Conservation (phyloP, 257 asterid species). For the Perilla frutescens region DNA sequence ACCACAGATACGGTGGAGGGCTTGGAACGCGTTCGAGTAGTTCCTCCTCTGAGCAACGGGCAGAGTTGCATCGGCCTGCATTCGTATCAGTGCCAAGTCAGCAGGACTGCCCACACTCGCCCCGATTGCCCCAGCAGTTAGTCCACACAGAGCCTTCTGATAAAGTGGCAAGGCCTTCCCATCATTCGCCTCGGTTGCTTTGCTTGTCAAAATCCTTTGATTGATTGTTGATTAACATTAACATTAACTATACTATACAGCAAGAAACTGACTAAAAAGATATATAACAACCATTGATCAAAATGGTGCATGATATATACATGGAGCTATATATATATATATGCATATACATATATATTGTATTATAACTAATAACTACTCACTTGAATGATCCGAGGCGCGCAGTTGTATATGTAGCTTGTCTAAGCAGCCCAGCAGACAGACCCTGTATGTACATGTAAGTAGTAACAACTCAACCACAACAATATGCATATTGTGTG, state of each 20-base stretch:
- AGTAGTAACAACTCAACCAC: conserved; percentile 1
- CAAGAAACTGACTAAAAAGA: too few relatives aligned
- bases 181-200: conserved; percentile 91
- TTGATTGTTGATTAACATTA: not conserved
- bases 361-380: conserved; percentile 28
- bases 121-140: conserved; percentile 98
- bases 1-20: conserved; percentile 70
- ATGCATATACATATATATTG: too few relatives aligned
- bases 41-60: conserved; percentile 85
- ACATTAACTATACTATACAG: not conserved
- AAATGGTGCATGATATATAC: too few relatives aligned
- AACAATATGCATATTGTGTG: not conserved
- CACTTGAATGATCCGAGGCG: conserved; percentile 94
- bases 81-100: conserved; percentile 93
- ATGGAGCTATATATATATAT: too few relatives aligned
- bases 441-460: conserved; percentile 58
- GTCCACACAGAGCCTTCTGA: conserved; percentile 95
- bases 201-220: conserved; percentile 75
- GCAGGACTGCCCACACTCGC: conserved; percentile 93
- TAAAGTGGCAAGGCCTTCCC: conserved; percentile 91
- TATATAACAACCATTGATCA: too few relatives aligned
- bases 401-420: conserved; percentile 97
- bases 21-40: conserved; percentile 87
- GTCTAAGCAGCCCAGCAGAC: conserved; percentile 97
- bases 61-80: conserved; percentile 98